Evolutionary conservation across 116 monocot species (phyloP), one percentile per base, ranked within the genome.

Genomic region (Trichopus zeylanicus): DNA sequence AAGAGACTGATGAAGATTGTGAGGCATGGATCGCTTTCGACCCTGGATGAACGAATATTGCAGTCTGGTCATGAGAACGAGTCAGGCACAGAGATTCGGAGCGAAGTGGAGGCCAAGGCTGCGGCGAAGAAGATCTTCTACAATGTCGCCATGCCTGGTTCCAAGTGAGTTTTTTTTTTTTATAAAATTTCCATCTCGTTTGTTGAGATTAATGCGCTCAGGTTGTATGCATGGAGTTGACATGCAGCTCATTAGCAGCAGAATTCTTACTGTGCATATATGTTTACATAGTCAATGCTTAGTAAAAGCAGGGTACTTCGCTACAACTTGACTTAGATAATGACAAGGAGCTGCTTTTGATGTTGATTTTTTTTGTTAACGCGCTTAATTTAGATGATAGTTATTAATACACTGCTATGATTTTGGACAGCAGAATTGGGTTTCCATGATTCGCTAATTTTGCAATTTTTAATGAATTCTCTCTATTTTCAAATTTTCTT

Each of bases 61-160:
- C 58, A 69, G 31, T 75, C 60, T 15, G 60, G 61, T 0, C 69
- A 38, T 2, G 75, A 78, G 64, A 75, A 90, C 48, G 93, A 93
- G 61, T 72, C 83, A 2, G 56, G 69, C 0, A 80, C 32, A 37
- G 35, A 82, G 63, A 97, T 97, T 29, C 48, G n/a, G 11, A 90
- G 87, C 19, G 95, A 97, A 72, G 57, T 65, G n/a, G 87, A 90
- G 70, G 95, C 95, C 4, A 86, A 87, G 69, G 48, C 67, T 46
- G 95, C 90, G n/a, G 90, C 90, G 10, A 81, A 60, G 73, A 86
- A 74, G 65, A 90, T 97, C 19, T 97, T 97, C 55, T 69, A 15
- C 32, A 97, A 97, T 68, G 95, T 87, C 0, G 81, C 84, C 19
- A 74, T 69, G 31, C 87, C 90, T 46, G 85, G 75, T 18, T 57